Base-by-base conservation (phyloP, 805 yeast species). In the Ogataea populi-albae region DNA sequence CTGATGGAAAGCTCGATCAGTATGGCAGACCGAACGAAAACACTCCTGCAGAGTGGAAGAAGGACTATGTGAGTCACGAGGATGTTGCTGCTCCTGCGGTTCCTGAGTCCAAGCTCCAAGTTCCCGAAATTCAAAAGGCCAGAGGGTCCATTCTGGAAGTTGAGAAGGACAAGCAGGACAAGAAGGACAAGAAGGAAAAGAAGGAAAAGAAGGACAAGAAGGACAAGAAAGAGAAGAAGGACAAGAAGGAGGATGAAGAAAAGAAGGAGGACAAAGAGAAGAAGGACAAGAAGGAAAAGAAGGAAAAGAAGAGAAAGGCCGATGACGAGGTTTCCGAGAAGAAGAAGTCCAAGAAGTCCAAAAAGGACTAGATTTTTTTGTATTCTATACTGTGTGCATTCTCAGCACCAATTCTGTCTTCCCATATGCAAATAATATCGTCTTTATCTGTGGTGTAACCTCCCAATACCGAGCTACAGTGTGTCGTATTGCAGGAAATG, bases 1-100 rank as follows among this genome's bases (percentile, higher is more conserved):
- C 94, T 36, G 95, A 85, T 49, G 98, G 98, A 58, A 91, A 93
- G 69, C 79, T 93, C 59, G 98, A 93, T 73, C 86, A 91, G 68
- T 93, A 68, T 59, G 98, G 98, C 47, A 82, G 96, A 71, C 73
- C 71, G 46, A 93, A 88, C 59, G 98, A 93, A 66, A 81, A 77
- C 62, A 93, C 98, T 19, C 98, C 98, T 55, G 84, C 77, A 30
- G 73, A 78, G 26, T 93, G 98, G 98, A 88, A 87, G 71, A 71
- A 73, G 53, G 79, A 77, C 32, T 93, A 91, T 64, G 84, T 81
- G 50, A 78, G 81, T 59, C 84, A 77, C 57, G 75, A 73, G 49
- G 68, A 74, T 50, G 82, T 74, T 40, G 72, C 69, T 33, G 81
- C 82, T 32, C 80, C 80, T 29, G 73, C 77, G 27, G 70, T 74